Conservation (phyloP, 352 stramenopile species). For the Paralagenidium karlingii region DNA sequence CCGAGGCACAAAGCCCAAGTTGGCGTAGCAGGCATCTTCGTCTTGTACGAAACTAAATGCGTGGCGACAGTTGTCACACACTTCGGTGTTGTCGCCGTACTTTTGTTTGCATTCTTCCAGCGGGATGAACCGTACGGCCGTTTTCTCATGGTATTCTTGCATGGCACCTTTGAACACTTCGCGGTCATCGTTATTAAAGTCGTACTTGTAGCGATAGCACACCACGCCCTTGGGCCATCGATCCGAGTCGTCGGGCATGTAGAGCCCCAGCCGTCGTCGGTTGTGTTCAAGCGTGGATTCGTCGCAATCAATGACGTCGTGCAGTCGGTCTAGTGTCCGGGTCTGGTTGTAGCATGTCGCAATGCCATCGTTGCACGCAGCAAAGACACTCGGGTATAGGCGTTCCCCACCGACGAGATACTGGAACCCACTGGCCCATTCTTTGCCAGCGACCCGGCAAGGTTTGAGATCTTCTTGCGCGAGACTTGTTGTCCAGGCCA, state of each 20-base stretch:
- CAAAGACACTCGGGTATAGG: background rate
- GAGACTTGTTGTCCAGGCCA: no score
- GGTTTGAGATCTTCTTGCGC: no score
- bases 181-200: constrained; percentile 2
- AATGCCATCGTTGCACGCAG: background rate
- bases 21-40: constrained; percentile 5
- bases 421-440: no score
- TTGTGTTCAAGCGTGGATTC: background rate
- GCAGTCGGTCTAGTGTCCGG: constrained; percentile 1
- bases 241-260: background rate
- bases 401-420: constrained; percentile 1
- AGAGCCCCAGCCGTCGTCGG: constrained; percentile 1
- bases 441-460: no score
- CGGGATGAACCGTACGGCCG: constrained; percentile 3
- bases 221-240: constrained; percentile 8
- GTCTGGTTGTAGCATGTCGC: background rate
- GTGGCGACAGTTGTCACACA: constrained; percentile 7
- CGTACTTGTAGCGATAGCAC: constrained; percentile 2
- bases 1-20: no score
- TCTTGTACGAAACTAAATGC: constrained; percentile 1
- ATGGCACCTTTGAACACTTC: constrained; percentile 3
- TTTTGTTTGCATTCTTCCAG: constrained; percentile 2
- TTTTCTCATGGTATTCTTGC: constrained; percentile 4
- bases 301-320: background rate
- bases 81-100: constrained; percentile 2